phyloP scores from a whole-genome alignment of 495 filamentous ascomycete genomes.

The Hypoxylon intermedium region DNA sequence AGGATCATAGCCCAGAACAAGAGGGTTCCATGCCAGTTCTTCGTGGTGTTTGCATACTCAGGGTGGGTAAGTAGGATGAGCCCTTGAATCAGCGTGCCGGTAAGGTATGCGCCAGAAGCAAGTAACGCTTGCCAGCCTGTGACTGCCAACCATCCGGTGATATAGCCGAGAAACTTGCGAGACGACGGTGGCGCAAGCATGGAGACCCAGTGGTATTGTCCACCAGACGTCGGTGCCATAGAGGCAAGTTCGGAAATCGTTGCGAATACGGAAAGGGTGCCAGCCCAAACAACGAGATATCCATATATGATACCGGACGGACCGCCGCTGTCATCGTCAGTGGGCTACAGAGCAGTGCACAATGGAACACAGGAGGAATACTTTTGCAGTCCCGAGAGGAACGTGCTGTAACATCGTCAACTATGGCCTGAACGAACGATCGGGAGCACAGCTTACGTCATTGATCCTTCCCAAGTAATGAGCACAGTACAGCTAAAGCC shows the following conservation, averaged over 20 bases:
- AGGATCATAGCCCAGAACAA: background rate
- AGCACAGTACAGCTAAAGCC: slow-evolving; percentile 54
- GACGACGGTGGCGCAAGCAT: slow-evolving; percentile 5
- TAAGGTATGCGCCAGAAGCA: slow-evolving; percentile 51
- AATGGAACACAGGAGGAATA: no score
- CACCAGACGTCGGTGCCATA: slow-evolving; percentile 23
- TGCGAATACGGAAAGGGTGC: slow-evolving; percentile 34
- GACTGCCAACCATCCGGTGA: slow-evolving; percentile 52
- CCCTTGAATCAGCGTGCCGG: slow-evolving; percentile 53
- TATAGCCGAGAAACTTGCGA: slow-evolving; percentile 1
- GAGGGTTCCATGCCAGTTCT: slow-evolving; percentile 46
- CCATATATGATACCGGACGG: slow-evolving; percentile 42
- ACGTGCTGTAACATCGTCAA: no score
- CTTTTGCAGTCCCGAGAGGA: no score
- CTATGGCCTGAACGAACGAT: no score
- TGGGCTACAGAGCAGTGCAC: no score
- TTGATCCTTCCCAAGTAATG: slow-evolving; percentile 52
- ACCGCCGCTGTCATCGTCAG: no score
- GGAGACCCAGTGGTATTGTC: slow-evolving; percentile 15
- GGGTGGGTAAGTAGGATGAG: slow-evolving; percentile 47
- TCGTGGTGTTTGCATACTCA: slow-evolving; percentile 39
- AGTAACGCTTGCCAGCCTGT: slow-evolving; percentile 55
- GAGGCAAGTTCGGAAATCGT: slow-evolving; percentile 43
- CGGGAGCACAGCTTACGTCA: no score
- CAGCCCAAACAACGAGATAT: slow-evolving; percentile 40